Conservation (phyloP, 2,329 filamentous ascomycete species). For the Aspergillus bombycis region DNA sequence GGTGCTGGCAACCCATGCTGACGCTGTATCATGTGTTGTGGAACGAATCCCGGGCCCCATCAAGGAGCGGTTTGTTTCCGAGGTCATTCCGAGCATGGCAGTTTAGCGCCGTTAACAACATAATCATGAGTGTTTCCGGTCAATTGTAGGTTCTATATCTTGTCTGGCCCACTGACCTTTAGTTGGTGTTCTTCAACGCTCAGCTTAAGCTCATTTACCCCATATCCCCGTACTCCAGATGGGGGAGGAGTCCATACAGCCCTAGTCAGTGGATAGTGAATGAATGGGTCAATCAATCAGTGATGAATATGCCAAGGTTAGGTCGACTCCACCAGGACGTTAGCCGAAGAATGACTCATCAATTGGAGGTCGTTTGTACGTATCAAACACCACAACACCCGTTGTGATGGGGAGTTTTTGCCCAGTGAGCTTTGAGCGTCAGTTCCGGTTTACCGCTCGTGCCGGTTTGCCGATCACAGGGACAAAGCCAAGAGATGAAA, state of each 20-base stretch:
- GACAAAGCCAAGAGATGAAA: background rate
- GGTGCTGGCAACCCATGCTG: background rate
- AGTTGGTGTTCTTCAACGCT: background rate
- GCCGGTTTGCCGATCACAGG: conserved; percentile 38
- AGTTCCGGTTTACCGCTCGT: conserved; percentile 24
- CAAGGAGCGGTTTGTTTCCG: background rate
- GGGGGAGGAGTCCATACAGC: background rate
- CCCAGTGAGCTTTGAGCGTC: conserved; percentile 10
- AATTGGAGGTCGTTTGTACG: background rate
- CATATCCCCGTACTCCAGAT: conserved; percentile 1
- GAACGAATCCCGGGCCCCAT: background rate
- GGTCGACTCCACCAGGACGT: background rate
- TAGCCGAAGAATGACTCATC: background rate
- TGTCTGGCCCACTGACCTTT: background rate
- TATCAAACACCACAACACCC: background rate
- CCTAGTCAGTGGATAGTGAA: conserved; percentile 1
- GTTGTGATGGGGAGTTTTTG: background rate
- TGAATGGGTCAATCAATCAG: background rate
- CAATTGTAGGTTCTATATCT: background rate
- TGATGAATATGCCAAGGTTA: background rate
- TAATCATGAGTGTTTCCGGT: background rate
- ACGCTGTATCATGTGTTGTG: background rate
- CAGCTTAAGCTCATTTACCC: conserved; percentile 4
- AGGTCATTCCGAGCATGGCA: background rate
- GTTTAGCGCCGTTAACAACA: background rate